Evolutionary conservation across 345 rosid species (phyloP), one percentile per base, ranked within the genome.

Genomic region (Citropsis articulata): DNA sequence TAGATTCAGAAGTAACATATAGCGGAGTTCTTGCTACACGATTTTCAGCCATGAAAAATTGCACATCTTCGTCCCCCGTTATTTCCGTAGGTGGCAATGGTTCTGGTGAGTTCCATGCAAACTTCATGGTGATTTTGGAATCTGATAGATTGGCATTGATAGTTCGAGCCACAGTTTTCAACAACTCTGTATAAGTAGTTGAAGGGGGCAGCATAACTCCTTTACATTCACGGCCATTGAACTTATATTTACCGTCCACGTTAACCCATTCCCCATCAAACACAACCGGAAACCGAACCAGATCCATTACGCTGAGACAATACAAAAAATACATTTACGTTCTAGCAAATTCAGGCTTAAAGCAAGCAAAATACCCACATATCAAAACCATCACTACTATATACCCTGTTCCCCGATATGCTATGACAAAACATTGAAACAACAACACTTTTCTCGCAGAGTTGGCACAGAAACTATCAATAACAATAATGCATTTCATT

Each of bases 31-130:
- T 65, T 33, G 69, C 42, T n/a, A 65, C 42, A 3, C 69, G 45
- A 33, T 65, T 65, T 65, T 65, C 69, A 65, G 69, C 69, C 69
- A 65, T 33, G 69, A 65, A 65, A 36, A 65, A 65, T 65, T n/a
- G 40, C 25, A 65, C 69, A 65, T 65, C 69, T 65, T 65, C 69
- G 33, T 65, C 42, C 4, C 42, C n/a, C 0, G 69, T 65, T 65
- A 65, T 65, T 35, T 65, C 69, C 0, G 69, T 65, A 5, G 69
- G 69, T 2, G 69, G 69, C 69, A 65, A 65, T 4, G 42, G 69
- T 18, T 65, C 69, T 65, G 69, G 69, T 31, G 69, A 65, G 9
- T 65, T 65, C 69, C 69, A 65, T 16, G 69, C 69, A 21, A 65
- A 65, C 69, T 65, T 65, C 69, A 65, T 65, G 42, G 69, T 65